Percentiles rank a stretch among this genome's conserved stretches.
These are phyloP conservation scores for Polygonum aviculare DNA, from an alignment of 148 eudicot genomes.

Conservation along the genomic window DNA sequence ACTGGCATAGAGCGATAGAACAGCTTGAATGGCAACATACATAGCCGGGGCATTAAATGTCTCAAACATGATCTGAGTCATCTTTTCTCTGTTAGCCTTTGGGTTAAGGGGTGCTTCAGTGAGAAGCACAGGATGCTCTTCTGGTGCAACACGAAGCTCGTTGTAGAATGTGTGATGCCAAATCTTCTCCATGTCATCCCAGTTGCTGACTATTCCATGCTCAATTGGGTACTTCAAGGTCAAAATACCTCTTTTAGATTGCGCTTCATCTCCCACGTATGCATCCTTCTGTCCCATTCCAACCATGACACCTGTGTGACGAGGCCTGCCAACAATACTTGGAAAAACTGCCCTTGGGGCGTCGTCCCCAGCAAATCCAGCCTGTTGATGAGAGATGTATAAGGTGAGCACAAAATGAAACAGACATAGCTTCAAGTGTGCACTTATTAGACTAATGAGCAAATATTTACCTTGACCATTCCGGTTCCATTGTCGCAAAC, in stretches of 20 bases:
- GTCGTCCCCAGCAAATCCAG: conserved; percentile 12
- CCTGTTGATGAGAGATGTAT: neutral
- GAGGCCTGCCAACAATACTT: conserved; percentile 13
- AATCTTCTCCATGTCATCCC: conserved; percentile 12
- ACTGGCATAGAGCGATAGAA: conserved; percentile 11
- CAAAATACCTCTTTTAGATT: conserved; percentile 10
- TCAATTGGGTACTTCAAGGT: conserved; percentile 12
- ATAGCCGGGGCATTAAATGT: conserved; percentile 8
- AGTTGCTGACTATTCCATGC: conserved; percentile 11
- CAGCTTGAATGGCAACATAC: conserved; percentile 12
- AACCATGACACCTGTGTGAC: conserved; percentile 13
- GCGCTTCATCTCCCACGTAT: conserved; percentile 9
- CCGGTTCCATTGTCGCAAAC: conserved; percentile 13
- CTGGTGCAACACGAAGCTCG: conserved; percentile 11
- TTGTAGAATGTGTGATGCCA: conserved; percentile 14
- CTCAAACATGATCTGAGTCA: conserved; percentile 12
- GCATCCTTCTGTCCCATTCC: conserved; percentile 12
- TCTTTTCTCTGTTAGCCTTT: conserved; percentile 11
- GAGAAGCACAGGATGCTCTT: conserved; percentile 11
- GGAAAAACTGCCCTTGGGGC: conserved; percentile 10
- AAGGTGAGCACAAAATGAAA: neutral
- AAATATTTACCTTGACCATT: conserved; percentile 8
- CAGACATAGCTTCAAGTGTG: too few species aligned
- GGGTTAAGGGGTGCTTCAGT: conserved; percentile 10
- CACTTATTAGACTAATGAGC: neutral